These are phyloP conservation scores for Sclerotinia nivalis DNA, from an alignment of 2,329 filamentous ascomycete genomes.

Conservation along the genomic window DNA sequence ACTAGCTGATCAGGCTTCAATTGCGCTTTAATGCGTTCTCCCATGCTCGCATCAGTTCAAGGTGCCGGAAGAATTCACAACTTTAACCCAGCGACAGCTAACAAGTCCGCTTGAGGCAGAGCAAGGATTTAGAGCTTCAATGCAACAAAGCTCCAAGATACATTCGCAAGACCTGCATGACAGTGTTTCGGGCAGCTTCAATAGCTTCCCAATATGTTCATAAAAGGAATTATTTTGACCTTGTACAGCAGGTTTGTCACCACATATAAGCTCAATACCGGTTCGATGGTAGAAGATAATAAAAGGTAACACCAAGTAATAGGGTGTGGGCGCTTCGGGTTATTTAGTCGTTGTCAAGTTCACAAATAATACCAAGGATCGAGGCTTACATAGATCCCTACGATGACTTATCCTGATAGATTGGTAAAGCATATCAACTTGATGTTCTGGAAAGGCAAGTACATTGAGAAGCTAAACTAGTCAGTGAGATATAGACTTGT, in stretches of 20 bases:
- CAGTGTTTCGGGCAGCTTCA: too few species aligned
- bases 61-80: not conserved
- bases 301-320: not conserved
- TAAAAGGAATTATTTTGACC: not conserved
- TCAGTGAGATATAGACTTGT: too few species aligned
- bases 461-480: too few species aligned
- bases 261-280: too few species aligned
- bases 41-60: not conserved
- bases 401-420: not conserved
- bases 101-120: not conserved
- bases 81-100: not conserved
- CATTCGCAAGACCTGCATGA: not conserved
- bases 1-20: not conserved
- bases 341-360: not conserved
- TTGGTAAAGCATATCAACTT: not conserved
- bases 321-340: not conserved
- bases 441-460: not conserved
- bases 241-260: not conserved
- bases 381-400: not conserved
- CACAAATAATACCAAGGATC: not conserved
- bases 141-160: not conserved
- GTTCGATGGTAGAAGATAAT: not conserved
- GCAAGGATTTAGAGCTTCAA: not conserved
- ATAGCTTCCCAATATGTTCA: not conserved
- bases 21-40: not conserved